Base-by-base conservation (phyloP, 208 protist genomes). In the Trypanosoma conorhini region DNA sequence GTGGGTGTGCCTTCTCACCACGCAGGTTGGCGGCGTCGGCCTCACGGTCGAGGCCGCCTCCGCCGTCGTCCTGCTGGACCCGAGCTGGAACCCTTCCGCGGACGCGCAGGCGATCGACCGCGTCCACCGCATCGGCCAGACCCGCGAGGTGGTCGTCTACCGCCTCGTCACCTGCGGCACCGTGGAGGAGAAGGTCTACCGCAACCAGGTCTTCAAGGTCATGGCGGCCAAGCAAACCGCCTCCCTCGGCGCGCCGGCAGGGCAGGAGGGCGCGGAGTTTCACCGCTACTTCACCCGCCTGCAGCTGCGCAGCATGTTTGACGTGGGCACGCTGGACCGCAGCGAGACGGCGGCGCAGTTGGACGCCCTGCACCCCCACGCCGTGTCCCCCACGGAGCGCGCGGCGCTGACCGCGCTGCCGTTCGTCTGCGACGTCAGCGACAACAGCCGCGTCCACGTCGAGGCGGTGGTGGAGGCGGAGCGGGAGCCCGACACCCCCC, bases 141-240 rank as follows among this genome's bases (percentile, higher is more conserved):
- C 64, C 42, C 93, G 91, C 66, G 97, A 99, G 31, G 98, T 99
- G 0, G 74, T 83, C 9, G 86, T 99, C 26, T 99, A 94, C 66
- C 91, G 98, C 55, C 88, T 99, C 31, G 82, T 99, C 10, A 98
- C 97, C 3, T 93, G 97, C 55, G 91, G 89, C 17, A 98, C 98
- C 15, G 95, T 99, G 30, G 98, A 99, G 85, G 98, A 99, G 79
- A 99, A 99, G 73, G 91, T 99, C 21, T 99, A 99, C 78, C 94
- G 99, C 60, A 96, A 98, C 64, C 98, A 99, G 79, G 87, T 99
- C 0, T 98, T 98, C 78, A 99, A 99, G 72, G 83, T 89, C 42
- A 93, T 89, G 77, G 87, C 90, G 10, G 85, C 90, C 9, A 76
- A 77, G 68, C 87, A 95, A 72, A 75, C 78, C 5, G 83, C 75